Evolutionary conservation across 78 protist species (phyloP).

Genomic region (Guillardia theta): DNA sequence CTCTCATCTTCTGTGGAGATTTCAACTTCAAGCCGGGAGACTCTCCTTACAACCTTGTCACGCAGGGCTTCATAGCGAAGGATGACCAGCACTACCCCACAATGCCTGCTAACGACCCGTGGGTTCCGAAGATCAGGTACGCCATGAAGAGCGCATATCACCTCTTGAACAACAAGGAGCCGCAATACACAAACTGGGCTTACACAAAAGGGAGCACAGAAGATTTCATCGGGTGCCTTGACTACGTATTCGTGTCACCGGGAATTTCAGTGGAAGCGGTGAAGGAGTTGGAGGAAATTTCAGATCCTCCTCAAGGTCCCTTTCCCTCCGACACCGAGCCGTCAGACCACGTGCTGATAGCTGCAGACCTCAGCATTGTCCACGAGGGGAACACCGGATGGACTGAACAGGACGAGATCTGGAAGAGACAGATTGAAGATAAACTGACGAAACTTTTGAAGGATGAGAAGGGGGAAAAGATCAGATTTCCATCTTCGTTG

Average conservation of each 20-base stretch:
- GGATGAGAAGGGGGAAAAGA: too few species aligned
- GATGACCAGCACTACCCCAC: neutral
- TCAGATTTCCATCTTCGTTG: too few species aligned
- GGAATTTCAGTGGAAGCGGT: neutral
- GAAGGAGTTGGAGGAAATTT: neutral
- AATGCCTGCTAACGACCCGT: neutral
- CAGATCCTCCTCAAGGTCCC: neutral
- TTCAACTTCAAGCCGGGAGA: slow-evolving; percentile 10
- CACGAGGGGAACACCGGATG: neutral
- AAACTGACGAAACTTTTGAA: too few species aligned
- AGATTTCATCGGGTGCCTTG: neutral
- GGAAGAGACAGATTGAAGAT: too few species aligned
- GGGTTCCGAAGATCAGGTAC: neutral
- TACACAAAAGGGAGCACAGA: neutral
- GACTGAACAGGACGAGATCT: too few species aligned
- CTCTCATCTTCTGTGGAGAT: neutral
- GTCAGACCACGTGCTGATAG: neutral
- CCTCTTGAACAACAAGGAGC: neutral
- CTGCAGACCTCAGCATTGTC: neutral
- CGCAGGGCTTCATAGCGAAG: neutral
- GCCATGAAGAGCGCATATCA: neutral
- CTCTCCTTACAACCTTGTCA: neutral
- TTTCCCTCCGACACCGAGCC: neutral
- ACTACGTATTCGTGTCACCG: neutral
- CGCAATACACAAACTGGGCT: neutral